Evolutionary conservation across 176 grass and related monocot genomes (phyloP), one percentile per base, ranked within the genome.

Genomic region (Zea luxurians): DNA sequence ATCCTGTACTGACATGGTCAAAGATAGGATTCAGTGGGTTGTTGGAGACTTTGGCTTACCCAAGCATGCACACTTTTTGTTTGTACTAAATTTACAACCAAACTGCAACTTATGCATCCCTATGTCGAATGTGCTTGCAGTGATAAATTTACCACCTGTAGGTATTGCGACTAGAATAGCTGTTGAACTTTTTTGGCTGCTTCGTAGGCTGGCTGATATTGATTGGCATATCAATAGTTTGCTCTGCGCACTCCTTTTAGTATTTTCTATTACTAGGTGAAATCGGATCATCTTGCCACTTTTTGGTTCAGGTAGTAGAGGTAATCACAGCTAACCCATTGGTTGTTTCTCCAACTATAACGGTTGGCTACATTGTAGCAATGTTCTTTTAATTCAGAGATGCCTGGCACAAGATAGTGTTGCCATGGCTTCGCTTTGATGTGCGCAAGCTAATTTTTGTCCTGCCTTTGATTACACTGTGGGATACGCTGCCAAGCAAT

Each of bases 391-490:
- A 18, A 54, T 86, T 59, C 36, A 48, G 72, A 54, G 35, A 71
- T 60, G 61, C 70, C 55, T 75, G 61, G 50, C 17, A 61, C 69
- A 42, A 68, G 77, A 64, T 80, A 66, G 34, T 50, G 61, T 54
- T 68, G 5, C 15, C 37, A 74, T 75, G 49, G 20, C 42, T 73
- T 66, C 36, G 57, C 38, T 72, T 38, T 45, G 57, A 57, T 48
- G 17, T 13, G 50, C 3, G 4, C 37, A 40, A n/a, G n/a, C 50
- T 65, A 80, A 42, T 57, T 79, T 8, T 15, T 20, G 9, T 44
- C 64, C 5, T 44, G 42, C 8, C 6, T 43, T 62, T 36, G 10
- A 62, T 79, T 37, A 34, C 10, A 60, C 58, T 52, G n/a, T 60
- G 11, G 70, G 10, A 7, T 86, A 5, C 1, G 21, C 17, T 35